Base-by-base conservation (phyloP, 2,329 filamentous ascomycete genomes). In the Hypomyces perniciosus region DNA sequence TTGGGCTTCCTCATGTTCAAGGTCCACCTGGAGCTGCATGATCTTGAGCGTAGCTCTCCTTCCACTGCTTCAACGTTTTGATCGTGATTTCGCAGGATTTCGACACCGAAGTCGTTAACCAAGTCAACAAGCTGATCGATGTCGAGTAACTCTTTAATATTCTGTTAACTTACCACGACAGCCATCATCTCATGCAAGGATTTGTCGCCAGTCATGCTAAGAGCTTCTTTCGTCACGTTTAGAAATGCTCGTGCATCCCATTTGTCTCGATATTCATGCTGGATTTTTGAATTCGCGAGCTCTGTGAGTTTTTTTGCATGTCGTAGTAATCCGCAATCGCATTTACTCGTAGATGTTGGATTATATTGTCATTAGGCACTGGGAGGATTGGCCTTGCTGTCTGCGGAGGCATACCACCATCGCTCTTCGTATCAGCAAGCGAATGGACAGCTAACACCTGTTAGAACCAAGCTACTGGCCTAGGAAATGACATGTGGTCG, bases 301-400 rank as follows among this genome's bases (percentile, higher is more conserved):
- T 50, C 37, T 5, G 42, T 39, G 4, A 62, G 59, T 6, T 41
- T 40, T 20, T 20, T 1, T 45, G 42, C 1, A 62, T 48, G 1
- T 41, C 33, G 40, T 59, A 61, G 46, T 60, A 54, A 20, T 62
- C 52, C 4, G 53, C 56, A 35, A 62, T 58, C 1, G 54, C 47
- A 38, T 60, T 62, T 6, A 61, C 51, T 13, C 46, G 43, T 5
- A 62, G 37, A 43, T 62, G 59, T 4, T 47, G 51, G 4, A 56
- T 20, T 2, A 58, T n/a, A 46, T 49, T 27, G 10, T 46, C 38
- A 31, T 39, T 34, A 45, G 47, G 40, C 30, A 33, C 38, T 37
- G 42, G 2, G 13, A 29, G 8, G 34, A 30, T 12, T 7, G 37
- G 34, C 8, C 8, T 30, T 28, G 46, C 34, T 43, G 29, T 31